Conservation (phyloP, 495 filamentous ascomycete species). For the Aspergillus bertholletiae region DNA sequence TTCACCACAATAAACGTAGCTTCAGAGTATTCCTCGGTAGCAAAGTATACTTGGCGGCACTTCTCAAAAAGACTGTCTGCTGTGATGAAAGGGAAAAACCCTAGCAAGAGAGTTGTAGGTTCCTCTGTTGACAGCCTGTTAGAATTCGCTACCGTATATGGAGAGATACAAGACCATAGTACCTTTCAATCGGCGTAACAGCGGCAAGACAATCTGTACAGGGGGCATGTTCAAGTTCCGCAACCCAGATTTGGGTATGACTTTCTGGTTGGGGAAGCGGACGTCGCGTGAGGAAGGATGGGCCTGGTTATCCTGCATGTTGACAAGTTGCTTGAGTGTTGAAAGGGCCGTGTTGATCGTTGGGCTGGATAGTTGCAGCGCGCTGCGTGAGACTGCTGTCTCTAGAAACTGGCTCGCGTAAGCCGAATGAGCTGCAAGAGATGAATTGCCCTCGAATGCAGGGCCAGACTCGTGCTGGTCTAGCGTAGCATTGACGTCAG, state of each 20-base stretch:
- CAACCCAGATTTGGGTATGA: conserved; percentile 36
- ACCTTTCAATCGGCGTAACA: conserved; percentile 52
- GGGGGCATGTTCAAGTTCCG: conserved; percentile 55
- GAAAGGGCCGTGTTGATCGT: conserved; percentile 55
- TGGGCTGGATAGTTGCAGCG: conserved; percentile 43
- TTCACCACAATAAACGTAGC: conserved; percentile 55
- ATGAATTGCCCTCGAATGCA: conserved; percentile 58
- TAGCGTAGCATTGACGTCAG: conserved; percentile 20
- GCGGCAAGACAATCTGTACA: conserved; percentile 42
- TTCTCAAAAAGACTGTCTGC: conserved; percentile 55
- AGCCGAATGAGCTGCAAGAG: conserved; percentile 57
- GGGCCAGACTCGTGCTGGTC: conserved; percentile 40
- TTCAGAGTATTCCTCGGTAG: conserved; percentile 52
- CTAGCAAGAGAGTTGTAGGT: conserved; percentile 21
- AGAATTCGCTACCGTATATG: not conserved
- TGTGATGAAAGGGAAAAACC: conserved; percentile 37
- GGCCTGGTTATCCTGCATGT: conserved; percentile 41
- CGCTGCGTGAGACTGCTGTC: conserved; percentile 52
- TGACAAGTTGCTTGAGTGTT: conserved; percentile 54
- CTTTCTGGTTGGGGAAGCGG: conserved; percentile 40
- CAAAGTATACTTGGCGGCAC: conserved; percentile 57
- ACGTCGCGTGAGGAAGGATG: conserved; percentile 35
- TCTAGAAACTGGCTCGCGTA: conserved; percentile 63
- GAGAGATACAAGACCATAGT: not conserved
- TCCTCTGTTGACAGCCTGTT: conserved; percentile 15